Evolutionary conservation across 2,329 filamentous ascomycete species (phyloP), one percentile per base, ranked within the genome.

Genomic region (Phaeosphaeriaceae sp.): DNA sequence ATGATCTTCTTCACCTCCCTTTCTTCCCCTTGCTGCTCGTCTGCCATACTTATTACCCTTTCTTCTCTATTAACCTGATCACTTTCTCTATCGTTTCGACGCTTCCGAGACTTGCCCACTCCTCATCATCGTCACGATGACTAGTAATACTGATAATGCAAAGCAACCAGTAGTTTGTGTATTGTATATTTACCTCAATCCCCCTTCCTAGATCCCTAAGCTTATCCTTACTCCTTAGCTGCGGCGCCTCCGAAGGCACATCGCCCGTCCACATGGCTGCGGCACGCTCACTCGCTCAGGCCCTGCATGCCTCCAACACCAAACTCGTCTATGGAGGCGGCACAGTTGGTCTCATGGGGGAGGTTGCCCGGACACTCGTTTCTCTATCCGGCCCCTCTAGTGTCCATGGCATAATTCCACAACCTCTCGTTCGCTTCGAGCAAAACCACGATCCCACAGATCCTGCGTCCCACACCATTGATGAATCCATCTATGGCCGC

Each of bases 321-420:
- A 18, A 21, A 13, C 5, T 26, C 26, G 38, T 97, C 58, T 99
- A 97, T 74, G 94, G 94, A 61, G 94, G 94, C 61, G 94, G 94
- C 67, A 97, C 93, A 2, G 86, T 91, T 30, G 94, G 94, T 8
- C 83, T 99, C 37, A 99, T 99, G 94, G 94, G 94, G 68, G 92
- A 97, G 71, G 76, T 97, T 9, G 91, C 94, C 37, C 88, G 87
- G 64, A 92, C 90, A 0, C 86, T 99, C 21, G 91, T 95, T 60
- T 81, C 88, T 0, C 84, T 97, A 55, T 86, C 87, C 4, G 93
- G 94, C 2, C 90, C 92, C 0, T 74, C 86, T 42, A 77, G 88
- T 11, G 94, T 97, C 13, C 93, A 97, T 77, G 94, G 94, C 68
- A 89, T 99, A 71, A 97, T 99, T 66, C 94, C 94, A 4, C 83